Evolutionary conservation across 176 grass and related monocot genomes (phyloP).

Genomic region (Cenchrus fungigraminus): DNA sequence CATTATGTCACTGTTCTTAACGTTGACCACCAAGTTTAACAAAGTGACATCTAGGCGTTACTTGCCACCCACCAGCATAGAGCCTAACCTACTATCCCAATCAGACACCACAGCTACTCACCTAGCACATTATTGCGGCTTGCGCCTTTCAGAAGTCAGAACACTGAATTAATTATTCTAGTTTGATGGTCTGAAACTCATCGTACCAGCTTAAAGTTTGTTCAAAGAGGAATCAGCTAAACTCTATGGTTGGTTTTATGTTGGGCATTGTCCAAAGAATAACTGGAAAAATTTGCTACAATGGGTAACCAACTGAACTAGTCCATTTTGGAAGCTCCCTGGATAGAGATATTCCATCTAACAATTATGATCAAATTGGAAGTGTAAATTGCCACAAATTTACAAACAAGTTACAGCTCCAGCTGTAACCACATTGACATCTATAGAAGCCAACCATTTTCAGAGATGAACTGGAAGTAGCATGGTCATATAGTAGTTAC

Average conservation of each 20-base stretch:
- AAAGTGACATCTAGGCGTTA: not conserved
- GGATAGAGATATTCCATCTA: no score
- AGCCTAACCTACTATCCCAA: not conserved
- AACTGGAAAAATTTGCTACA: no score
- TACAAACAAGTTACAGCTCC: not conserved
- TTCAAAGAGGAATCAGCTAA: not conserved
- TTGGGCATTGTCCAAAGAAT: no score
- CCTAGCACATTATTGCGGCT: not conserved
- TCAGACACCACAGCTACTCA: not conserved
- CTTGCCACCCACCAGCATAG: not conserved
- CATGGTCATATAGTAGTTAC: slow-evolving; percentile 45
- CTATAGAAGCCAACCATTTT: not conserved
- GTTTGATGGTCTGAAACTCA: not conserved
- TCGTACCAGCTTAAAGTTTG: slow-evolving; percentile 1
- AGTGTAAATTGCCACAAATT: not conserved
- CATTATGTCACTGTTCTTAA: not conserved
- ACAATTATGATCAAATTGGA: not conserved
- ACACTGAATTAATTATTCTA: not conserved
- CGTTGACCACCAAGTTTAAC: not conserved
- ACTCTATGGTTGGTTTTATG: no score
- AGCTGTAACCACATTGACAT: slow-evolving; percentile 1
- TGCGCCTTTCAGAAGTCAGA: not conserved
- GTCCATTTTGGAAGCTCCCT: no score
- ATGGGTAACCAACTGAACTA: no score
- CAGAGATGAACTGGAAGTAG: not conserved